phyloP scores from a whole-genome alignment of 2,329 filamentous ascomycete species.

The Sphaerulina vaccinii region DNA sequence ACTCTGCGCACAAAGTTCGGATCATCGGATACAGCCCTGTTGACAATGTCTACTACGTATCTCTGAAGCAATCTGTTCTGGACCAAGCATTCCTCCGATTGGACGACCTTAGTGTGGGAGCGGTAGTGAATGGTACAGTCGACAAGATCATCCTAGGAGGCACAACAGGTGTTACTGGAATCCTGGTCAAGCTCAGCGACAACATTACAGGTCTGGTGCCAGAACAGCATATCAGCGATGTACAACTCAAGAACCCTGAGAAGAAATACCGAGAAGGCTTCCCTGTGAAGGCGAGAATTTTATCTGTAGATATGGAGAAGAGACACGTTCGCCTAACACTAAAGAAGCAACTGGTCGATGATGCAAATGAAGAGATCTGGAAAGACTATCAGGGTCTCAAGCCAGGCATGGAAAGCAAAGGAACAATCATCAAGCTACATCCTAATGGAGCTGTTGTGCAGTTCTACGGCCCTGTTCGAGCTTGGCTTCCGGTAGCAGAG shows the following conservation, averaged over 20 bases:
- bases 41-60: conserved; percentile 82
- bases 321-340: conserved; percentile 81
- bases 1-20: conserved; percentile 75
- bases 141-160: conserved; percentile 81
- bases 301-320: conserved; percentile 74
- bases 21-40: conserved; percentile 83
- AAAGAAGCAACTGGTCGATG: conserved; percentile 87
- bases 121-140: conserved; percentile 76
- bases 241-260: conserved; percentile 85
- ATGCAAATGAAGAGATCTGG: conserved; percentile 68
- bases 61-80: conserved; percentile 76
- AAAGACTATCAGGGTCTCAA: conserved; percentile 71
- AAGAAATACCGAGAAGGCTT: conserved; percentile 91
- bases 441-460: conserved; percentile 81
- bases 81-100: conserved; percentile 88
- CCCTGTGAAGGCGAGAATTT: conserved; percentile 78
- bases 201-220: conserved; percentile 86
- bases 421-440: conserved; percentile 81
- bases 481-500: conserved; percentile 87
- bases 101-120: conserved; percentile 81
- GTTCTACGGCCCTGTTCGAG: conserved; percentile 81
- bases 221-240: conserved; percentile 84
- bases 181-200: conserved; percentile 81
- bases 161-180: conserved; percentile 71
- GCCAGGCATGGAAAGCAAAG: conserved; percentile 74